Percentiles rank a stretch among this genome's conserved stretches.
phyloP scores from a whole-genome alignment of 2,329 filamentous ascomycete species.

The Pseudonectria foliicola region DNA sequence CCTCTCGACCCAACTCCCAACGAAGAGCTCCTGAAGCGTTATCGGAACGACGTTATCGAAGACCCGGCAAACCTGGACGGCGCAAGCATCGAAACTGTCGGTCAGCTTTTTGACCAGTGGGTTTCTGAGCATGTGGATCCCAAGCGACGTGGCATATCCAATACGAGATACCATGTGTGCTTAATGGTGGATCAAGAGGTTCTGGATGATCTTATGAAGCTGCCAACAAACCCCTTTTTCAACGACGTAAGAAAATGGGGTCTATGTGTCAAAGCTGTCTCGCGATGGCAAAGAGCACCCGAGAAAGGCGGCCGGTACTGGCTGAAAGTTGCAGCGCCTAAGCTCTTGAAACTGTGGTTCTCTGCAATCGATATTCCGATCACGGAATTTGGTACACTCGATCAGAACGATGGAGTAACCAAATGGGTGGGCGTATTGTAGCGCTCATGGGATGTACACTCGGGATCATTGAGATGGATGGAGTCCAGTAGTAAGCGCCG shows the following conservation, averaged over 20 bases:
- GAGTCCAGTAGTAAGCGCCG: too few species aligned
- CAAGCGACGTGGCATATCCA: not conserved
- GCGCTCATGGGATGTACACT: too few species aligned
- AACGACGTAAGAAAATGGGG: too few species aligned
- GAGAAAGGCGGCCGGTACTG: constrained; percentile 1
- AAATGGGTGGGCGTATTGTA: not conserved
- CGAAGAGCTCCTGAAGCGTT: constrained; percentile 7
- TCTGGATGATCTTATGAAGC: not conserved
- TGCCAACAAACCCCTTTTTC: not conserved
- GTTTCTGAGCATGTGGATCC: constrained; percentile 2
- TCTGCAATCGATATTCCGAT: constrained; percentile 1
- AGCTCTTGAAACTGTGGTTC: constrained; percentile 1
- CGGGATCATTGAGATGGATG: too few species aligned
- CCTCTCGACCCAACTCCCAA: constrained; percentile 3
- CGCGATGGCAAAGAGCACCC: not conserved
- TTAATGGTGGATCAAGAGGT: not conserved
- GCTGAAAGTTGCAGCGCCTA: not conserved
- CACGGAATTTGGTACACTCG: not conserved
- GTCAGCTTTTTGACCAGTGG: constrained; percentile 9
- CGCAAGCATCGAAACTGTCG: constrained; percentile 3
- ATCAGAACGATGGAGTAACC: not conserved
- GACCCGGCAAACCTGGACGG: constrained; percentile 5
- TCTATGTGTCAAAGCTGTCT: constrained; percentile 1
- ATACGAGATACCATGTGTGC: constrained; percentile 1
- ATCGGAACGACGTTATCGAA: constrained; percentile 6